Percentiles rank a stretch among this genome's conserved stretches.
Conservation (phyloP, 371 early-diverging fungal species). For the Mucor racemosus region DNA sequence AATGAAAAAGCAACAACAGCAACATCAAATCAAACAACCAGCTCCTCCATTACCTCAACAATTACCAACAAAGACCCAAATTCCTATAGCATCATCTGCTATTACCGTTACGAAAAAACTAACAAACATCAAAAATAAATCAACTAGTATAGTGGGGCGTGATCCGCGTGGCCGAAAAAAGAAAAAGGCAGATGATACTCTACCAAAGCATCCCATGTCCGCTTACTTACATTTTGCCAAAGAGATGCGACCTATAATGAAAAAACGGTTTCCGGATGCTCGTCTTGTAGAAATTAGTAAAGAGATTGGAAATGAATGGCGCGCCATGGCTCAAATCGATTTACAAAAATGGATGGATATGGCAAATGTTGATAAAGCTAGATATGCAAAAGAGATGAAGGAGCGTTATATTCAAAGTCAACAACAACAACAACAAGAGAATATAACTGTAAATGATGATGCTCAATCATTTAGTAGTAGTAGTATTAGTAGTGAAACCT, state of each 20-base stretch:
- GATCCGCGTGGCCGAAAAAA: slow-evolving; percentile 64
- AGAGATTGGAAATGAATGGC: slow-evolving; percentile 71
- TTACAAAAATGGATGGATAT: slow-evolving; percentile 64
- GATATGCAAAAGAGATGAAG: slow-evolving; percentile 75
- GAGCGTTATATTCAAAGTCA: slow-evolving; percentile 34
- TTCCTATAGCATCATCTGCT: neutral
- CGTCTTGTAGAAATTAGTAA: slow-evolving; percentile 70
- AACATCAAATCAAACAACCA: too few species aligned
- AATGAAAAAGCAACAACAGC: slow-evolving; percentile 26
- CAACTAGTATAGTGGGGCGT: slow-evolving; percentile 8
- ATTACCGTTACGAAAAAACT: slow-evolving; percentile 3
- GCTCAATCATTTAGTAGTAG: neutral
- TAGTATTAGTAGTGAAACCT: neutral
- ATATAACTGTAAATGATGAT: neutral
- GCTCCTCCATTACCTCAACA: neutral
- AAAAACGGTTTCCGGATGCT: slow-evolving; percentile 56
- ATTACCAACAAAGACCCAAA: neutral
- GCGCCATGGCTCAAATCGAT: slow-evolving; percentile 54
- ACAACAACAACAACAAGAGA: slow-evolving; percentile 22
- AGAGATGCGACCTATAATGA: slow-evolving; percentile 62
- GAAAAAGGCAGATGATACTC: slow-evolving; percentile 64
- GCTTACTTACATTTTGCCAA: slow-evolving; percentile 74
- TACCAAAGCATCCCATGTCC: slow-evolving; percentile 84
- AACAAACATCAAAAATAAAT: neutral
- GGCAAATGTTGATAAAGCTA: slow-evolving; percentile 71